Evolutionary conservation across 176 grass and related monocot genomes (phyloP), one percentile per base, ranked within the genome.

Genomic region (barley (Hordeum vulgare)): DNA sequence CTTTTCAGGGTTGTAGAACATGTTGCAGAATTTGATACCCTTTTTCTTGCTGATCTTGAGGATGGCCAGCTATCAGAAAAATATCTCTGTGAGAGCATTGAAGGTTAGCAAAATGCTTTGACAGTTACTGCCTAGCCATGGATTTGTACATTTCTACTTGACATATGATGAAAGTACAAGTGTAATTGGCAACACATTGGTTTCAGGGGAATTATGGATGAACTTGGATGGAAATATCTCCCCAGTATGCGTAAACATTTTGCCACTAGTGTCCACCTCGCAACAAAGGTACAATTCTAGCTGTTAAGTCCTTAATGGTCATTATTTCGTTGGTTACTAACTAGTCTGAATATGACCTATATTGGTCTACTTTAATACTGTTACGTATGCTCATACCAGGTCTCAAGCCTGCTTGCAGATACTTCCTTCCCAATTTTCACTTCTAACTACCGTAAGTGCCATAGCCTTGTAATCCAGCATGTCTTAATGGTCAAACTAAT

Each of bases 161-260:
- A 75, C 20, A 81, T 45, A 74, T 27, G 24, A 20, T 62, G 33
- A 84, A 73, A 26, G 59, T 77, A 37, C 5, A 40, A 78, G 24
- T 7, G 73, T 82, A 77, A 91, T 58, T 80, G n/a, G 65, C 86
- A 56, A 51, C 69, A 63, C n/a, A 34, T 88, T 85, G 78, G 11
- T 94, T 91, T 80, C 86, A 93, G 92, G 95, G 83, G 90, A 97
- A 86, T 49, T 97, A 17, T 97, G 95, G 95, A 97, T 97, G 95
- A 94, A 97, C 85, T 85, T 97, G 81, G 92, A 97, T 86, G 95
- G 95, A 71, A 84, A 82, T 89, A 34, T 91, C 64, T 89, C 92
- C 85, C 95, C 92, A 88, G 66, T 97, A 75, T 97, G 95, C 81
- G 59, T 94, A 79, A 97, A 97, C 83, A 93, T 97, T 57, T 78